Evolutionary conservation across 371 early-diverging fungal species (phyloP).

Genomic region (Mucor velutinosus): DNA sequence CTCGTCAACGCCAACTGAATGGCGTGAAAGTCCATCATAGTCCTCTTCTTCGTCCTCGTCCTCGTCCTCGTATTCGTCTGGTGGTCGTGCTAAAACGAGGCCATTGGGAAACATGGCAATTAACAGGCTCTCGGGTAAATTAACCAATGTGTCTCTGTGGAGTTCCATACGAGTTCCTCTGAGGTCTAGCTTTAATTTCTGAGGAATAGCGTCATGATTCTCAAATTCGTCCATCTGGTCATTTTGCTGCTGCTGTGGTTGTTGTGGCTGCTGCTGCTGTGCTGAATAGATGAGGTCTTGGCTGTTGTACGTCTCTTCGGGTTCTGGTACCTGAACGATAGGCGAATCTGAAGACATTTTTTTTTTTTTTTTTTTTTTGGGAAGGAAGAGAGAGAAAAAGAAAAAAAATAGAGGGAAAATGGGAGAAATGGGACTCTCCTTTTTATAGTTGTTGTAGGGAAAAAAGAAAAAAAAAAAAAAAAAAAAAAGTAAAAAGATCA

Average conservation of each 20-base stretch:
- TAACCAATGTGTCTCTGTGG: conserved; percentile 72
- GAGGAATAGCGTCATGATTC: conserved; percentile 54
- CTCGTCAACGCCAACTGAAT: conserved; percentile 52
- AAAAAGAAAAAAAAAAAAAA: too few species aligned
- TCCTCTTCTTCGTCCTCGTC: conserved; percentile 47
- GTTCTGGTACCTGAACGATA: conserved; percentile 46
- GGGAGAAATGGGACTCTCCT: neutral
- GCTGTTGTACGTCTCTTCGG: conserved; percentile 16
- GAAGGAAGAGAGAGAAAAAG: neutral
- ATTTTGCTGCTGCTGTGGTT: conserved; percentile 7
- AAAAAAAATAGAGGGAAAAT: neutral
- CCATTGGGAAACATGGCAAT: conserved; percentile 88
- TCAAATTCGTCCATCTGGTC: conserved; percentile 41
- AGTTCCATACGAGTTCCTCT: conserved; percentile 74
- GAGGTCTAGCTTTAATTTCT: conserved; percentile 66
- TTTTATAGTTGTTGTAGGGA: neutral
- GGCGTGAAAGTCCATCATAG: conserved; percentile 53
- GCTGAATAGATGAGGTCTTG: conserved; percentile 30
- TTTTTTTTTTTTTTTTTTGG: neutral
- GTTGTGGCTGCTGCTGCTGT: conserved; percentile 2
- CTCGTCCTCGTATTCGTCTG: conserved; percentile 43
- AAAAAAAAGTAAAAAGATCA: conserved; percentile 9
- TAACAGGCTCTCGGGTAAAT: conserved; percentile 76
- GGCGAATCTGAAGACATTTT: conserved; percentile 47
- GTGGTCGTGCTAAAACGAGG: conserved; percentile 57